Conservation (phyloP, 106 monocot genomes). For the Allium cepa region DNA sequence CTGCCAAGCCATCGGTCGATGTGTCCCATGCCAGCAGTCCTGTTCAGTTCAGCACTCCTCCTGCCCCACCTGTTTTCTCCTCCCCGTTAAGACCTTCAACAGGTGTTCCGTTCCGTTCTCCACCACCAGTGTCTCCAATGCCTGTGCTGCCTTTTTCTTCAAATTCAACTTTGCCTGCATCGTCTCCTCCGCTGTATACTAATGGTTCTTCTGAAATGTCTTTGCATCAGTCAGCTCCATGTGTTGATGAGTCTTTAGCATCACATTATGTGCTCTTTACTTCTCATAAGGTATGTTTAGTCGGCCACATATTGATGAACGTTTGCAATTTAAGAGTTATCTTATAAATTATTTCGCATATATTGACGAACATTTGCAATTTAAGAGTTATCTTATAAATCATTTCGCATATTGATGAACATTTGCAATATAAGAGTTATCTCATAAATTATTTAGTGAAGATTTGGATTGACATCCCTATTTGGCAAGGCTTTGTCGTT, state of each 20-base stretch:
- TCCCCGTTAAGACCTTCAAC: constrained; percentile 65
- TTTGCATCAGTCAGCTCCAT: constrained; percentile 22
- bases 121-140: constrained; percentile 64
- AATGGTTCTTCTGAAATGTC: constrained; percentile 68
- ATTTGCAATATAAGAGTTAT: neutral
- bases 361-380: neutral
- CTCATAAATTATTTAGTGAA: neutral
- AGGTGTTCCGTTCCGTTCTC: constrained; percentile 42
- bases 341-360: neutral
- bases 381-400: too few relatives aligned
- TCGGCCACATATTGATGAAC: neutral
- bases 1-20: constrained; percentile 7
- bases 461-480: too few relatives aligned
- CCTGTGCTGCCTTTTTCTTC: constrained; percentile 41
- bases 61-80: constrained; percentile 80
- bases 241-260: constrained; percentile 47
- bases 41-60: constrained; percentile 78
- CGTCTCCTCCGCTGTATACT: constrained; percentile 41
- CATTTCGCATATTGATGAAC: too few relatives aligned
- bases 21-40: constrained; percentile 24
- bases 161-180: constrained; percentile 46
- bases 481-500: neutral
- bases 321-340: neutral
- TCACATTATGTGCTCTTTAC: constrained; percentile 91
- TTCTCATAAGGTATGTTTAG: constrained; percentile 68